phyloP scores from a whole-genome alignment of 2,329 filamentous ascomycete genomes.

The Emergomyces pasteurianus region DNA sequence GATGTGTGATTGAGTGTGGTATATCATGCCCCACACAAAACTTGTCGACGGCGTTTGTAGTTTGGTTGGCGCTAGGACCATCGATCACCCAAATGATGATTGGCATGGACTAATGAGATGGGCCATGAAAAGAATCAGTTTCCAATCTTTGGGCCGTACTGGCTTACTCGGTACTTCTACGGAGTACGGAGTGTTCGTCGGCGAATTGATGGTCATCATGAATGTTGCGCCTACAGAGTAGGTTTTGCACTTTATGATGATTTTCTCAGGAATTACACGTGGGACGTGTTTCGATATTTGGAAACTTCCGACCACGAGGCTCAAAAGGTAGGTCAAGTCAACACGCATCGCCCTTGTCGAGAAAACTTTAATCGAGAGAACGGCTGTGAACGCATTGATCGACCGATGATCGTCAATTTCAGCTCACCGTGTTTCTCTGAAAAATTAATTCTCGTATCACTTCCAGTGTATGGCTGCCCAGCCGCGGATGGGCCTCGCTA shows the following conservation, averaged over 20 bases:
- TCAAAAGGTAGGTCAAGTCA: neutral
- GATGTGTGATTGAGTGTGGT: neutral
- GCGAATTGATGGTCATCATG: neutral
- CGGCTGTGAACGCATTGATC: no score
- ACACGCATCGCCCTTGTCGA: neutral
- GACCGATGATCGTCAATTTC: no score
- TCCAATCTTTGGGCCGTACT: neutral
- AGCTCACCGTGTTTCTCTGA: no score
- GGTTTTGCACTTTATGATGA: neutral
- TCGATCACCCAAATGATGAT: neutral
- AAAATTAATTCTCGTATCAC: no score
- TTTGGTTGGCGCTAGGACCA: neutral
- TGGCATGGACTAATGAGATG: neutral
- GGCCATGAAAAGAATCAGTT: neutral
- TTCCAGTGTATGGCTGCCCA: no score
- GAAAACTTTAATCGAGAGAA: neutral
- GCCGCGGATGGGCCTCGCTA: no score
- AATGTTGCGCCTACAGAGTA: no score
- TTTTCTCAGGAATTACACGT: no score
- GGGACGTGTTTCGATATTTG: no score
- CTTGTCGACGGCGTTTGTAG: neutral
- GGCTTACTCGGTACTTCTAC: neutral
- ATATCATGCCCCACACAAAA: neutral
- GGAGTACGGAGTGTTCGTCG: no score
- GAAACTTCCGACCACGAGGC: neutral